Conservation (phyloP, 1,139 yeast genomes). For the Yamadazyma siamensis region DNA sequence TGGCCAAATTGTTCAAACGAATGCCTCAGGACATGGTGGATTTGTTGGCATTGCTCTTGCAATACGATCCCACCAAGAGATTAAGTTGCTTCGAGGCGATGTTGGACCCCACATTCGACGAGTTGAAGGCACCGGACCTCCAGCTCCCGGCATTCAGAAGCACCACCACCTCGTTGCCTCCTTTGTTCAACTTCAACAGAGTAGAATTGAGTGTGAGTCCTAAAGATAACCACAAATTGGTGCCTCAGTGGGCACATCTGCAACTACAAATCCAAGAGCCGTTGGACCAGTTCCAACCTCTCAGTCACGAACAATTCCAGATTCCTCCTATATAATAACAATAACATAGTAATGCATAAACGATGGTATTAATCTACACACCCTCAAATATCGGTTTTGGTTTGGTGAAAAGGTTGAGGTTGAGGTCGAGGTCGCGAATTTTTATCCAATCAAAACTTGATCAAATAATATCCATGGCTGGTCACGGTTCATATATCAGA, state of each 20-base stretch:
- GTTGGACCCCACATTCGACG: conserved; percentile 72
- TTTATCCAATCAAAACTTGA: conserved; percentile 6
- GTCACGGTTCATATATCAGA: conserved; percentile 42
- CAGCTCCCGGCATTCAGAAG: conserved; percentile 50
- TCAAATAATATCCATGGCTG: conserved; percentile 28
- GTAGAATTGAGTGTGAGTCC: conserved; percentile 45
- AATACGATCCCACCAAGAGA: conserved; percentile 74
- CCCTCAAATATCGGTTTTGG: too few species aligned
- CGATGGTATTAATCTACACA: too few species aligned
- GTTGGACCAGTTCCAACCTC: conserved; percentile 11
- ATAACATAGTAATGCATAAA: too few species aligned
- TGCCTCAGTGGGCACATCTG: conserved; percentile 37
- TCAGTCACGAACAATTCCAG: conserved; percentile 6
- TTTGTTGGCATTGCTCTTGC: conserved; percentile 56
- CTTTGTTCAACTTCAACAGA: conserved; percentile 47
- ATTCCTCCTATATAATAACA: conserved; percentile 8
- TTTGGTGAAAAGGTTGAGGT: neutral
- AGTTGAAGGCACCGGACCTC: conserved; percentile 57
- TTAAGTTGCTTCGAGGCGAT: conserved; percentile 67
- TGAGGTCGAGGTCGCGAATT: too few species aligned
- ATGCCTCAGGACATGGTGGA: conserved; percentile 59
- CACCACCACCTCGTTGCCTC: conserved; percentile 36
- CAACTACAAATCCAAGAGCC: conserved; percentile 9
- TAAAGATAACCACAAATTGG: conserved; percentile 28
- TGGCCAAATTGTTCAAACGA: conserved; percentile 75